Base-by-base conservation (phyloP, 805 yeast species). In the Sungouiozyma intestinalis region DNA sequence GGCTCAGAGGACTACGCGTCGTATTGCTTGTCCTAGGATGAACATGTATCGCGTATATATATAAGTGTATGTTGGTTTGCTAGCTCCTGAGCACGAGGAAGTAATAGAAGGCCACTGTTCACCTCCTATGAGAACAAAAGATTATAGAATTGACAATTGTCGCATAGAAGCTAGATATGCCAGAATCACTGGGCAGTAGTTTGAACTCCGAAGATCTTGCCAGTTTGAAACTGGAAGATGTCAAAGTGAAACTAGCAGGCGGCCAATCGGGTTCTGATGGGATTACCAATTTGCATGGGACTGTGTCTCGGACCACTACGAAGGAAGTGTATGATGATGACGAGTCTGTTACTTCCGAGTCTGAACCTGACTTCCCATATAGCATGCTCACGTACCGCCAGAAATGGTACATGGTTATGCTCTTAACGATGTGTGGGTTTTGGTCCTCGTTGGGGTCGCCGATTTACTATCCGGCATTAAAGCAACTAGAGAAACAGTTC, bases 391-490 rank as follows among this genome's bases (percentile, higher is more conserved):
- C 45, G 7, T 47, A 48, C 35, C 24, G 40, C 6, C 58, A 57
- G 39, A 57, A 60, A 40, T 61, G 63, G 60, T 41, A 40, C 6
- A 58, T 59, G 60, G 61, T 61, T 2, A 50, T 50, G 1, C 40
- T 61, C 17, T 42, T 60, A 24, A 57, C 62, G 2, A 53, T 55
- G 46, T 58, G 61, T 29, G 63, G 85, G 0, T 64, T 77, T 41
- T 80, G 84, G 73, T 83, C 94, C 3, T 70, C 92, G 0, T 62
- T 82, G 3, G 77, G 87, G 2, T 74, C 84, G 47, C 86, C 94
- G 2, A 82, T 85, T 16, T 86, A 82, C 57, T 80, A 85, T 62
- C 94, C 94, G 0, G 86, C 88, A 0, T 63, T 86, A 19, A 75
- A 79, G 2, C 68, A 71, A 19, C 60, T 86, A 17, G 75, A 77